phyloP scores from a whole-genome alignment of 1,284 basidiomycete genomes.

The Trametes pubescens region DNA sequence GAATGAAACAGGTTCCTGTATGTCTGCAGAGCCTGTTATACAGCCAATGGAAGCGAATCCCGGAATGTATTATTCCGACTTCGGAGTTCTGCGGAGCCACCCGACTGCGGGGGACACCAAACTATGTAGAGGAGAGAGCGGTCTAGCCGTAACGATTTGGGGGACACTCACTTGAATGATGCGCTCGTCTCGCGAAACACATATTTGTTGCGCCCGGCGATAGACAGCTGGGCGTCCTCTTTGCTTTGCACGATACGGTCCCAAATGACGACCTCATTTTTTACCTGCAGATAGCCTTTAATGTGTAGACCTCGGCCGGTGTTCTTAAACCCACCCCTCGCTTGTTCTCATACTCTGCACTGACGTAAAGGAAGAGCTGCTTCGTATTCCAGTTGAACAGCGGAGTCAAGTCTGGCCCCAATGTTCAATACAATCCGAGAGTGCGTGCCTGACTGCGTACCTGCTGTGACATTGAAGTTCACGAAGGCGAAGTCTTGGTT shows the following conservation, averaged over 20 bases:
- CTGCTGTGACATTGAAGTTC: constrained; percentile 80
- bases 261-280: constrained; percentile 90
- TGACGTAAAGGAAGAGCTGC: constrained; percentile 87
- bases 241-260: constrained; percentile 86
- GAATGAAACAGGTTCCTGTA: background rate
- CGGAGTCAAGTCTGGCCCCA: constrained; percentile 69
- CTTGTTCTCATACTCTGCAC: constrained; percentile 78
- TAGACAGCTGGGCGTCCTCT: constrained; percentile 75
- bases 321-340: constrained; percentile 64
- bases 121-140: constrained; percentile 16
- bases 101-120: background rate
- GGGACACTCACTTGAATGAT: constrained; percentile 75
- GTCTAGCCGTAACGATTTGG: constrained; percentile 8
- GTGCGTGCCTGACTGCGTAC: constrained; percentile 45
- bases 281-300: constrained; percentile 54
- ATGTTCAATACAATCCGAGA: background rate
- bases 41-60: background rate
- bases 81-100: background rate
- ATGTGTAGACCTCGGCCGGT: background rate
- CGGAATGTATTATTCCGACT: background rate
- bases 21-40: background rate
- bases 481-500: constrained; percentile 80
- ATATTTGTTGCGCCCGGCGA: constrained; percentile 84
- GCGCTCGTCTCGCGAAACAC: constrained; percentile 79
- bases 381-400: constrained; percentile 97